Conservation (phyloP, 192 early-diverging fungal genomes). For the Lunasporangiospora selenospora region DNA sequence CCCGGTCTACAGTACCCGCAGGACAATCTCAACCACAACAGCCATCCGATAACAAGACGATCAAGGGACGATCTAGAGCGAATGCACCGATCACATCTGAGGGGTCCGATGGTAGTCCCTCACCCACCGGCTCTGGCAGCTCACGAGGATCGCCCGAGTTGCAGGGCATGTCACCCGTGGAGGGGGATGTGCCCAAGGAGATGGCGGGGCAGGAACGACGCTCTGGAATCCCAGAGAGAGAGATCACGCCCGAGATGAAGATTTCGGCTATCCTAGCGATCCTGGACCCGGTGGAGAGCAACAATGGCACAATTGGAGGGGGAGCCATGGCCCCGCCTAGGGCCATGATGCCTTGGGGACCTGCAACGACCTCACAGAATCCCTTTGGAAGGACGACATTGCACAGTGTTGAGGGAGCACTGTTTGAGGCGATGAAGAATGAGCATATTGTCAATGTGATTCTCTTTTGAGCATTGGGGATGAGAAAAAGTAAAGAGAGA, state of each 20-base stretch:
- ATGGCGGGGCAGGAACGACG: background rate
- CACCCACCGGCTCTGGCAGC: background rate
- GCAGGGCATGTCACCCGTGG: slow-evolving; percentile 9
- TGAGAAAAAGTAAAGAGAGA: background rate
- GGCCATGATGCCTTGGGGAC: background rate
- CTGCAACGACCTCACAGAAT: slow-evolving; percentile 58
- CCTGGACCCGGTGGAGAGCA: slow-evolving; percentile 7
- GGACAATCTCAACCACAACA: background rate
- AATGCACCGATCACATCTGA: slow-evolving; percentile 1
- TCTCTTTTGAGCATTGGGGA: slow-evolving; percentile 44
- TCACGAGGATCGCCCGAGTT: slow-evolving; percentile 15
- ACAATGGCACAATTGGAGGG: background rate
- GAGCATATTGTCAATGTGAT: slow-evolving; percentile 65
- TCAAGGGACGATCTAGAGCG: background rate
- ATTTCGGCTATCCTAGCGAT: slow-evolving; percentile 34
- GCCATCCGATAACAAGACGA: no score
- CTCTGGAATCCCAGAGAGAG: slow-evolving; percentile 17
- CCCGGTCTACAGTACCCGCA: slow-evolving; percentile 1
- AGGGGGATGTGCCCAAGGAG: background rate
- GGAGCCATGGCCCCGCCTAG: slow-evolving; percentile 1
- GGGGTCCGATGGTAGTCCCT: background rate
- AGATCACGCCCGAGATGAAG: slow-evolving; percentile 41
- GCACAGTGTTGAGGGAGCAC: slow-evolving; percentile 64
- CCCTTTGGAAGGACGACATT: slow-evolving; percentile 77
- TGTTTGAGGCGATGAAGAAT: slow-evolving; percentile 73